Evolutionary conservation across 179 eudicot species (phyloP), one percentile per base, ranked within the genome.

Genomic region (Pouteria campechiana): DNA sequence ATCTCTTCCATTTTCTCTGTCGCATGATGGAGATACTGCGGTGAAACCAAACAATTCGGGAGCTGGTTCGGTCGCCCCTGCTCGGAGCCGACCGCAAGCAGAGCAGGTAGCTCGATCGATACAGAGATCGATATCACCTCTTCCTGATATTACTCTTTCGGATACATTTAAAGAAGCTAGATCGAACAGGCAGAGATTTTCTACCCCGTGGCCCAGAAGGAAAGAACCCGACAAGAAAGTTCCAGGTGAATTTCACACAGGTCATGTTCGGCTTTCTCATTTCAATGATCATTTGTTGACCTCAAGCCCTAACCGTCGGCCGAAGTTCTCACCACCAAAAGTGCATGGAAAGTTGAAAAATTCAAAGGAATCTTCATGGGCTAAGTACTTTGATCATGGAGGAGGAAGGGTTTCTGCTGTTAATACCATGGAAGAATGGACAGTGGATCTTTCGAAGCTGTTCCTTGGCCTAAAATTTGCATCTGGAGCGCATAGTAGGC

Each of bases 401-500:
- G 85, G 76, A 31, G 88, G 93, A 39, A 69, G 70, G 65, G 95
- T 89, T 46, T 69, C 73, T 6, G 59, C 89, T 49, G 69, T 81
- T 11, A 95, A 85, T 50, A 59, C 77, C 1, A 81, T 54, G 0
- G 97, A 84, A 32, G 89, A 81, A 41, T 60, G 68, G 52, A 63
- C 58, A 70, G 80, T 74, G 13, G 95, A 89, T 78, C 74, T 81
- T 38, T 84, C 93, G 3, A 55, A 81, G 70, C 58, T 84, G 7
- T 69, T 67, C 52, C 66, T 89, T 19, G 97, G 97, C 29, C 72
- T 50, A 46, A 73, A 48, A 63, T 89, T 89, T 76, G 93, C 95
- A 57, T 73, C 75, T 57, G 97, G 97, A 16, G 93, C 95, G 3
- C 65, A 81, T 24, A 89, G 95, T 54, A 79, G 75, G 55, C 89